phyloP scores from a whole-genome alignment of 2,329 filamentous ascomycete genomes.

The Incumbomyces delicatus region DNA sequence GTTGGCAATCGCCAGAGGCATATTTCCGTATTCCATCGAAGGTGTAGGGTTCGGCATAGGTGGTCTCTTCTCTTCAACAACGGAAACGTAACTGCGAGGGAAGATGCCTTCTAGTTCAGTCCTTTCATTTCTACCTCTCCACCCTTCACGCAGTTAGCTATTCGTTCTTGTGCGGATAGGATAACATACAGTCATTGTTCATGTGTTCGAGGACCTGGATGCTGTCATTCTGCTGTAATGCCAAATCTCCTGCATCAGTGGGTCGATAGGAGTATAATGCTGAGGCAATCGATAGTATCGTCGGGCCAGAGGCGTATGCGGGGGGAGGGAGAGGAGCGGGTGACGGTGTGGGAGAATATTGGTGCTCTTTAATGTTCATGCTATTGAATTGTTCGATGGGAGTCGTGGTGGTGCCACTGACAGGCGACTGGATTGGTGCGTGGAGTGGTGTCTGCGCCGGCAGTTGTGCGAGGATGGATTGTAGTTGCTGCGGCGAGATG shows the following conservation, averaged over 20 bases:
- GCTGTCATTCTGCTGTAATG: conserved; percentile 68
- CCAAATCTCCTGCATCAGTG: conserved; percentile 70
- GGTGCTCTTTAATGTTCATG: conserved; percentile 33
- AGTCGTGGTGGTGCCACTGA: conserved; percentile 28
- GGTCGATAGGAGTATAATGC: conserved; percentile 78
- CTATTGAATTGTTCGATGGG: conserved; percentile 31
- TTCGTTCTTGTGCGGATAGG: not conserved
- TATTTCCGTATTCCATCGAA: conserved; percentile 42
- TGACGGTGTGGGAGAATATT: conserved; percentile 33
- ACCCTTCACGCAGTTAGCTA: conserved; percentile 27
- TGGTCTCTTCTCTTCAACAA: conserved; percentile 50
- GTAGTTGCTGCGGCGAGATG: conserved; percentile 65
- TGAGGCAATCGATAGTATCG: conserved; percentile 60
- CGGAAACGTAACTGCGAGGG: conserved; percentile 75
- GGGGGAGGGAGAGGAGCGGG: conserved; percentile 40
- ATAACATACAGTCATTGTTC: conserved; percentile 69
- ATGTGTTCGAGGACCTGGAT: conserved; percentile 81
- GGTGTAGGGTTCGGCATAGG: conserved; percentile 29
- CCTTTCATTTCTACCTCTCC: conserved; percentile 80
- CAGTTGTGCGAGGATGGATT: conserved; percentile 63
- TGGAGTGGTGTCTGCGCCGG: conserved; percentile 50
- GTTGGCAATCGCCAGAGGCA: conserved; percentile 67
- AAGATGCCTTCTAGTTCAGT: conserved; percentile 87
- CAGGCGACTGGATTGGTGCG: conserved; percentile 25
- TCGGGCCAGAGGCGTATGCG: conserved; percentile 40